Base-by-base conservation (phyloP, 108 stramenopile genomes). In the Skeletonema costatum region DNA sequence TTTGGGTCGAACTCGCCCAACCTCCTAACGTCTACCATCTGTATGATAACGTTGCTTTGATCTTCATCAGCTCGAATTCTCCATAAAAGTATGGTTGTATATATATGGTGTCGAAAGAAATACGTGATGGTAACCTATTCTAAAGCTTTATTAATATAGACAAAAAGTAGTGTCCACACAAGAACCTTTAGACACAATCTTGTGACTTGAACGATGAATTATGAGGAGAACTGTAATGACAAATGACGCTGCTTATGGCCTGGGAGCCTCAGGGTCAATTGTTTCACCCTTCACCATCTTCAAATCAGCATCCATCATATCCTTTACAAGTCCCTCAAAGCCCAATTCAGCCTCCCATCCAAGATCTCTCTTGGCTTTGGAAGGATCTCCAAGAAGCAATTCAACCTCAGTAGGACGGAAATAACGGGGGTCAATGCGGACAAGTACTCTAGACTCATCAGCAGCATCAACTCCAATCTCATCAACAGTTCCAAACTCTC, bases 341-440 rank as follows among this genome's bases (percentile, higher is more conserved):
- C 86, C 74, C 36, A 93, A 90, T 61, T 77, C 85, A 19, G 96
- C 89, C 50, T 76, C 75, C 97, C 98, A 99, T 32, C 99, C 98
- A 35, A 99, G 76, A 63, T 89, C 86, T n/a, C 66, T 74, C 83
- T 96, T 93, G 9, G 99, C 99, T 87, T 99, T 99, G 74, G 87
- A 86, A 38, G 97, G 93, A 81, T 98, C 93, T 41, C 99, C 99
- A 59, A 99, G 85, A 41, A 99, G 87, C 17, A 99, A 86, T 9
- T 99, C 99, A 11, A 99, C 99, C 81, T 99, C 99, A 14, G 99
- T 99, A 32, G 99, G 99, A 60, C 99, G 97, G 94, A 98, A 99
- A 86, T 99, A 99, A 68, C 86, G 82, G 60, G 97, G 96, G 75
- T 99, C 99, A 60, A 99, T 91, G 63, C 84, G 84, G 61, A 99